Percentiles rank a stretch among this genome's conserved stretches.
These are phyloP conservation scores for Obba rivulosa DNA, from an alignment of 768 basidiomycete species.

Conservation along the genomic window DNA sequence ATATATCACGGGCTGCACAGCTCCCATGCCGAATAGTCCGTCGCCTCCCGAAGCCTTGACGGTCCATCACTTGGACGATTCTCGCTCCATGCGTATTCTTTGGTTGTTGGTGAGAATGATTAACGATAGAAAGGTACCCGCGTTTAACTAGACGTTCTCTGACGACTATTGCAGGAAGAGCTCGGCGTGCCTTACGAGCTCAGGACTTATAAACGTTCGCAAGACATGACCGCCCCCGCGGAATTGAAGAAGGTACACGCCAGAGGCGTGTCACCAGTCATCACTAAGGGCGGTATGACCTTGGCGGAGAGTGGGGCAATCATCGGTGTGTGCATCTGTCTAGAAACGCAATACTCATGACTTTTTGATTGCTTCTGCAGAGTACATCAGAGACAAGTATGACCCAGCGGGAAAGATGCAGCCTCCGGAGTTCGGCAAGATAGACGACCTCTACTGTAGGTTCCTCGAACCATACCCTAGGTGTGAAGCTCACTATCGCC, in stretches of 20 bases:
- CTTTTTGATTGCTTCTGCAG: conserved; percentile 11
- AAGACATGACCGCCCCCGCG: conserved; percentile 21
- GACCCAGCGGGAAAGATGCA: conserved; percentile 18
- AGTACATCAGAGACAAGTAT: conserved; percentile 32
- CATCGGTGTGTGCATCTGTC: conserved; percentile 20
- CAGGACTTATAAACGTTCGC: conserved; percentile 25
- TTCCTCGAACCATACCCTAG: neutral
- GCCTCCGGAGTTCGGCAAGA: conserved; percentile 18
- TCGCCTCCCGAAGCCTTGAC: conserved; percentile 11
- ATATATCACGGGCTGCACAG: neutral
- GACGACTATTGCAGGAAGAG: conserved; percentile 37
- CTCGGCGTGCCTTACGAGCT: conserved; percentile 35
- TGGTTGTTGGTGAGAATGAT: conserved; percentile 35
- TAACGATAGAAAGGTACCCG: neutral
- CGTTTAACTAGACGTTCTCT: neutral
- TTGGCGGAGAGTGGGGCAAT: conserved; percentile 36
- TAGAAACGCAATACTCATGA: neutral
- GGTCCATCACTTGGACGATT: conserved; percentile 43
- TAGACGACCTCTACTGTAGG: conserved; percentile 28
- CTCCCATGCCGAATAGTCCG: neutral
- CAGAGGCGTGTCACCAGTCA: conserved; percentile 31
- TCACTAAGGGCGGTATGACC: conserved; percentile 31
- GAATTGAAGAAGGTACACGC: conserved; percentile 30
- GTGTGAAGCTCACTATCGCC: neutral
- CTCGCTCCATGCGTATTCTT: conserved; percentile 44